A percentile compares a stretch with the other conserved stretches of the same genome.
These are phyloP conservation scores for Papilionanthe hybrid DNA, from an alignment of 116 monocot species.

Conservation along the genomic window DNA sequence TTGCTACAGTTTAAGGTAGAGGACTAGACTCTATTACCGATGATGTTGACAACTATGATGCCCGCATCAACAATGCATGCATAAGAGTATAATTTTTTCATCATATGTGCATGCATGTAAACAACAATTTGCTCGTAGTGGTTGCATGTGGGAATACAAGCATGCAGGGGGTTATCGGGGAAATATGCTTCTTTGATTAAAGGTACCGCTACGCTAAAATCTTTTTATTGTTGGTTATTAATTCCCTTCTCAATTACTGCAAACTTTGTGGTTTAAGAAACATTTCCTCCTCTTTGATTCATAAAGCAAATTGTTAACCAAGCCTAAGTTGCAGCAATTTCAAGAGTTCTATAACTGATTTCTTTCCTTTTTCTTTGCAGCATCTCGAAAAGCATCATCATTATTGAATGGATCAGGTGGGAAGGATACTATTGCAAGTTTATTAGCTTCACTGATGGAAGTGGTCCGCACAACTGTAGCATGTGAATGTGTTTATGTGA, in stretches of 20 bases:
- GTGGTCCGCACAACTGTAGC: conserved; percentile 99
- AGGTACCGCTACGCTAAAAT: not conserved
- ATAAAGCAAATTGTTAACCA: not conserved
- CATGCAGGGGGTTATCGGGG: not conserved
- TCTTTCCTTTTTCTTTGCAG: conserved; percentile 31
- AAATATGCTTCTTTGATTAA: not conserved
- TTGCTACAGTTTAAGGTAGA: no score
- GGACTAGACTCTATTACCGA: no score
- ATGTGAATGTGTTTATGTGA: conserved; percentile 99
- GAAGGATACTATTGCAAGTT: conserved; percentile 86
- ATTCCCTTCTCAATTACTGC: not conserved
- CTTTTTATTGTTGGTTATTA: not conserved
- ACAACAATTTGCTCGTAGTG: not conserved
- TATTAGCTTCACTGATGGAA: conserved; percentile 99
- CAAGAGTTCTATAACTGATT: not conserved
- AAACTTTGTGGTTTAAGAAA: not conserved
- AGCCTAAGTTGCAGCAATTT: not conserved
- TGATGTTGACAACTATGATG: no score
- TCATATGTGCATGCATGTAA: not conserved
- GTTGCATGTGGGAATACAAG: not conserved
- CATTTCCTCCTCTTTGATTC: not conserved
- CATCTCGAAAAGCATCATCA: conserved; percentile 37
- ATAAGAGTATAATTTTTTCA: not conserved
- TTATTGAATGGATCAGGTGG: conserved; percentile 62
- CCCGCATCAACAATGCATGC: not conserved